Conservation (phyloP, 306 rosid species). For the Dicorynia guianensis region DNA sequence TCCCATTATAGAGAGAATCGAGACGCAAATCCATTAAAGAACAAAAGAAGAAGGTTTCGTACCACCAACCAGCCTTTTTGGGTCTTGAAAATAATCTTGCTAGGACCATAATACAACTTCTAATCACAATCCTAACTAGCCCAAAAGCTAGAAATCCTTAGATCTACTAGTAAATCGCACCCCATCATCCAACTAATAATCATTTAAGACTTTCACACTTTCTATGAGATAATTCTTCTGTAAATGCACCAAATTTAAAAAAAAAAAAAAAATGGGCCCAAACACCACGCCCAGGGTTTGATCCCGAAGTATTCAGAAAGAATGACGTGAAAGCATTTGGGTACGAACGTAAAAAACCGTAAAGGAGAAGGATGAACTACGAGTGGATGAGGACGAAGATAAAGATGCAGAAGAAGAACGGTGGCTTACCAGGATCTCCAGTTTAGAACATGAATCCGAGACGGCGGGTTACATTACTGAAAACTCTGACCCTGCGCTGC, state of each 20-base stretch:
- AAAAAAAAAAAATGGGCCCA: neutral
- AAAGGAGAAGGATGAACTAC: neutral
- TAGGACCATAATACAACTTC: neutral
- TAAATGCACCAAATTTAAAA: neutral
- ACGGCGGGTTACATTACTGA: neutral
- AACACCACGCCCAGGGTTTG: neutral
- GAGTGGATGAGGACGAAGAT: neutral
- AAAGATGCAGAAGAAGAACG: neutral
- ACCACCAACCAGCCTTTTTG: neutral
- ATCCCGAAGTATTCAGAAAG: neutral
- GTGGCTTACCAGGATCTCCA: conserved; percentile 1
- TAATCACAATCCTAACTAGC: neutral
- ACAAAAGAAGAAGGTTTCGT: neutral
- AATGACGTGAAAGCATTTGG: neutral
- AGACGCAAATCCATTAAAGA: neutral
- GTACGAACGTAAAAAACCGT: neutral
- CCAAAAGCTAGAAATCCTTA: neutral
- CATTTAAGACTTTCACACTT: neutral
- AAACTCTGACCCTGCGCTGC: neutral
- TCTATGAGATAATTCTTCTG: neutral
- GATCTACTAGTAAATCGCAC: neutral
- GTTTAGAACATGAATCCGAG: neutral
- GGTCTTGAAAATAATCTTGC: neutral
- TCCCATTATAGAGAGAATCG: neutral
- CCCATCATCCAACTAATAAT: neutral